Evolutionary conservation across 2,329 filamentous ascomycete species (phyloP), one percentile per base, ranked within the genome.

Genomic region (Claviceps humidiphila): DNA sequence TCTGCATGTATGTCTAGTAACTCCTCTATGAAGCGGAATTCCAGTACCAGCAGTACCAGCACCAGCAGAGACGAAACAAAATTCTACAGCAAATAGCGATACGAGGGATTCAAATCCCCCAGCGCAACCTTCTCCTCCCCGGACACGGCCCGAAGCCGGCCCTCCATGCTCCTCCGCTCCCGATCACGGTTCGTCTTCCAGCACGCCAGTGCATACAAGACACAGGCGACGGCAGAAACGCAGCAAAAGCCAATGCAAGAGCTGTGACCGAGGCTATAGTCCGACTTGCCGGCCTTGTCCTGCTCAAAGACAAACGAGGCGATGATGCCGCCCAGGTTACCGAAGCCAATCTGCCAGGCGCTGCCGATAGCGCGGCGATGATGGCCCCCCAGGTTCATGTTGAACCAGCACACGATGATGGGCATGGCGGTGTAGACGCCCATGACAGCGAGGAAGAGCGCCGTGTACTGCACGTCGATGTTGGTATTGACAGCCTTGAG

Each of bases 391-490:
- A 89, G 71, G 59, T 89, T 90, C 80, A 89, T 88, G 59, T 84
- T 84, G 66, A 85, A 89, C 85, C 86, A 90, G 65, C 85, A 89
- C 7, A 89, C 78, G 44, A 89, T 80, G 34, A 95, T 82, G 0
- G 91, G 89, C 85, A 95, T 90, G n/a, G 89, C 87, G 1, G 81
- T 82, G 68, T 94, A 96, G 0, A 80, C 77, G 49, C 88, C 88
- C 70, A 82, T 82, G 2, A 87, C 84, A 49, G 94, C 80, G 37
- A 96, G 72, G 72, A 94, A 95, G 0, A 96, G 75, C 0, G 85
- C 87, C 0, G 74, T 85, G 61, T 95, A 96, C 64, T 93, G 78
- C 6, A 87, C 68, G 13, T 75, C 56, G 0, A 70, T 72, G 64
- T 88, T 78, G 62, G 85, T 68, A 65, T 91, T 85, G 5, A 91